These are phyloP conservation scores for Przewalskia tangutica DNA, from an alignment of 257 asterid genomes.

Conservation along the genomic window DNA sequence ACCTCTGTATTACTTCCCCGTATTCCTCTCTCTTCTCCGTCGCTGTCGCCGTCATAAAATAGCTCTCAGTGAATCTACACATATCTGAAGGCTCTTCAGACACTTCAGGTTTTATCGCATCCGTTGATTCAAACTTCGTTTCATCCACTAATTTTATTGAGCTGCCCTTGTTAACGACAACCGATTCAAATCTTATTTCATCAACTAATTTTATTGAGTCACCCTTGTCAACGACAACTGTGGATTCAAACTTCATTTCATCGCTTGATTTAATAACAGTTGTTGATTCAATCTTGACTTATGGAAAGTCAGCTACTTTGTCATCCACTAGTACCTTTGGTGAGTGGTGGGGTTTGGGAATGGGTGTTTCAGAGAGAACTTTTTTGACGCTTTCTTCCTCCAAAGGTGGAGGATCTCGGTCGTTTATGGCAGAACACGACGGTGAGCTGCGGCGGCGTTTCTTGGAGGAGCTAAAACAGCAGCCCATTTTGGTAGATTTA, in stretches of 20 bases:
- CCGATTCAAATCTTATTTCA: neutral
- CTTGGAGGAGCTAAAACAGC: too few species aligned
- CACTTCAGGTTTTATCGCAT: slow-evolving; percentile 7
- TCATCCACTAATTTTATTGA: neutral
- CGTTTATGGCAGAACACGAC: slow-evolving; percentile 7
- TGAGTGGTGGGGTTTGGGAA: slow-evolving; percentile 6
- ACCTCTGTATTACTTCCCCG: slow-evolving; percentile 56
- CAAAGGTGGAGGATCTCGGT: slow-evolving; percentile 24
- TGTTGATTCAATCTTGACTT: slow-evolving; percentile 6
- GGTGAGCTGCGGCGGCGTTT: slow-evolving; percentile 16
- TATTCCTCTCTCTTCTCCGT: slow-evolving; percentile 37
- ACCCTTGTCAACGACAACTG: slow-evolving; percentile 1
- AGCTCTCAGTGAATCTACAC: slow-evolving; percentile 48
- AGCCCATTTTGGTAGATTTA: slow-evolving; percentile 49
- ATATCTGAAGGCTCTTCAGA: slow-evolving; percentile 43
- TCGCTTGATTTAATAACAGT: slow-evolving; percentile 6
- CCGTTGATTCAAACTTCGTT: neutral
- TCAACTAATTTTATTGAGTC: too few species aligned
- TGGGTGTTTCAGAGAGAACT: slow-evolving; percentile 47
- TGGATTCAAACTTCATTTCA: neutral
- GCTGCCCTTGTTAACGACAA: neutral
- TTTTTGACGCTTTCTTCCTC: slow-evolving; percentile 78
- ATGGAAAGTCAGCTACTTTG: slow-evolving; percentile 17
- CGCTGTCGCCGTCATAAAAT: slow-evolving; percentile 49
- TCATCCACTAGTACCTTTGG: neutral